phyloP scores from a whole-genome alignment of 139 green algal species.

The Diplosphaera chodatii region DNA sequence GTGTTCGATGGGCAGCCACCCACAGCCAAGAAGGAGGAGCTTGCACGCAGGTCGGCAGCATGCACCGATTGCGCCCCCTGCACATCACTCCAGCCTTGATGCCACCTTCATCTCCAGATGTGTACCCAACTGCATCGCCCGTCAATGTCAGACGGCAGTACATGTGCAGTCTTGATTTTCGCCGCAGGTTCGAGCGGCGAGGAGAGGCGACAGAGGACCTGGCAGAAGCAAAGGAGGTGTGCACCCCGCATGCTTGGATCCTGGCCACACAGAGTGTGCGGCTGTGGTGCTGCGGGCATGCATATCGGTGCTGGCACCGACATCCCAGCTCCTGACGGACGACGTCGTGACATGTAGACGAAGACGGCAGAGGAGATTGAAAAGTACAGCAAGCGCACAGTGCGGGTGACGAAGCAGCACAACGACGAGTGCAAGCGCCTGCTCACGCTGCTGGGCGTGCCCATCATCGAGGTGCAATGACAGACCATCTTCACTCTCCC shows the following conservation, averaged over 20 bases:
- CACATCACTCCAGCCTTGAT: too few relatives aligned
- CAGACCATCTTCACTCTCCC: too few relatives aligned
- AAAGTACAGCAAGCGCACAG: conserved; percentile 92
- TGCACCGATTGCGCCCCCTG: too few relatives aligned
- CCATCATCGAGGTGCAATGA: conserved; percentile 51
- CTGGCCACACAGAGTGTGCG: too few relatives aligned
- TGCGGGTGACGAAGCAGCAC: conserved; percentile 78
- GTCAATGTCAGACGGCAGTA: too few relatives aligned
- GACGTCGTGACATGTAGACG: conserved; percentile 49
- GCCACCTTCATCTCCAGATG: background rate
- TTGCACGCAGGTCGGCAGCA: conserved; percentile 46
- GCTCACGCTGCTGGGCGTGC: conserved; percentile 92
- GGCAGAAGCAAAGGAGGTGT: conserved; percentile 24
- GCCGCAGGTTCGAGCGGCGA: conserved; percentile 8
- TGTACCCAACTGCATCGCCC: too few relatives aligned
- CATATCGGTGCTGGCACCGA: too few relatives aligned
- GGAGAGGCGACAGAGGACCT: conserved; percentile 12
- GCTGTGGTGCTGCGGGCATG: too few relatives aligned
- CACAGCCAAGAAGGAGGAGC: conserved; percentile 84
- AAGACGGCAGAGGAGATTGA: conserved; percentile 85
- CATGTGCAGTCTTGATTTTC: background rate
- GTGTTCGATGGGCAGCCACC: conserved; percentile 98
- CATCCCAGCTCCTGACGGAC: too few relatives aligned
- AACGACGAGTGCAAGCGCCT: conserved; percentile 94
- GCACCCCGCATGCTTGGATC: too few relatives aligned